Evolutionary conservation across 2,329 filamentous ascomycete species (phyloP), one percentile per base, ranked within the genome.

Genomic region (Gaeumannomyces sp.): DNA sequence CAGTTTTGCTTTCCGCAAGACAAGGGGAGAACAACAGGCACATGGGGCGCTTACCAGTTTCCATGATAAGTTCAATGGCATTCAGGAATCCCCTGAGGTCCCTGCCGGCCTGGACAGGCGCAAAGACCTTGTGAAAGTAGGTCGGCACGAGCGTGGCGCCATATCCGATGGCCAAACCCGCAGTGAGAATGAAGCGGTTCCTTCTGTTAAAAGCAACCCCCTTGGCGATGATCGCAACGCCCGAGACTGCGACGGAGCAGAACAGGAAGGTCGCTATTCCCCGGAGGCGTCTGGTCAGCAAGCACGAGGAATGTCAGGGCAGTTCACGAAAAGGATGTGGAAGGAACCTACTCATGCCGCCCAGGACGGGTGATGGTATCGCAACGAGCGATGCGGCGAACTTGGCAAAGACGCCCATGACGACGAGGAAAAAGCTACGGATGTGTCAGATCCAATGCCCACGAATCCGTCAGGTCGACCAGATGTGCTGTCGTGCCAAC

Each of bases 391-490:
- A 84, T 1, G 91, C 91, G 0, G 90, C 91, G 70, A 94, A 93
- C 76, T 95, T 95, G 69, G 90, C 86, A 70, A 94, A 92, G 67
- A 95, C 79, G 22, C 92, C 92, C 86, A 93, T 92, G 69, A 95
- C 75, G 67, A 95, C 76, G 14, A 95, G 83, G 79, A 93, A 93
- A 71, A 90, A 81, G 73, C 85, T 76, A 10, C 25, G 28, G 16
- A 10, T n/a, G 22, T 2, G 28, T 22, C n/a, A 27, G 50, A 10
- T 29, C 27, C 60, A 25, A 13, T 16, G n/a, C 4, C 35, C 22
- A 29, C 16, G 11, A 2, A 29, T 3, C 1, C 13, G 6, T 50
- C 27, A 6, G 29, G 3, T 27, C 5, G 22, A 16, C 11, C 16
- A 13, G 28, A 45, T 7, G 5, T 16, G 25, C 16, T 16, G 22